phyloP scores from a whole-genome alignment of 495 filamentous ascomycete species.

The Hypoxylon crocopeplum region DNA sequence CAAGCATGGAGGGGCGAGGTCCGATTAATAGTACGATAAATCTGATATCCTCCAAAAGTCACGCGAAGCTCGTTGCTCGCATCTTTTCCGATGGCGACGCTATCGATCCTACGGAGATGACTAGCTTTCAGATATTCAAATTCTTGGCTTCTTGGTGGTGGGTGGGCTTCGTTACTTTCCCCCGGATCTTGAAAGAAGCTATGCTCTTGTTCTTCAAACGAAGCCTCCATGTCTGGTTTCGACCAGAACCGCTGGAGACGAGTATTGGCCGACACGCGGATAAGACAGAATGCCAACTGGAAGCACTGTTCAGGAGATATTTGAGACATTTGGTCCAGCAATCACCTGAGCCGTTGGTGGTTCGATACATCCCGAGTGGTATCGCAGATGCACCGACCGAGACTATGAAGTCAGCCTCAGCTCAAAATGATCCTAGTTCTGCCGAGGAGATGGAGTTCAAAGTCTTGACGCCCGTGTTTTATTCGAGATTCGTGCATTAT shows the following conservation, averaged over 20 bases:
- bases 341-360: constrained; percentile 44
- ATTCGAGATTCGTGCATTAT: constrained; percentile 63
- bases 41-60: constrained; percentile 60
- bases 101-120: constrained; percentile 56
- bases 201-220: constrained; percentile 57
- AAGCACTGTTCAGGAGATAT: constrained; percentile 59
- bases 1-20: constrained; percentile 41
- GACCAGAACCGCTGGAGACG: constrained; percentile 60
- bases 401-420: constrained; percentile 45
- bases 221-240: constrained; percentile 63
- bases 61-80: constrained; percentile 62
- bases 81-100: constrained; percentile 56
- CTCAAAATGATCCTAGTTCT: constrained; percentile 1
- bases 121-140: constrained; percentile 43
- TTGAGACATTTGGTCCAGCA: constrained; percentile 54
- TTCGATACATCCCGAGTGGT: constrained; percentile 61
- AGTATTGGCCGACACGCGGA: constrained; percentile 59
- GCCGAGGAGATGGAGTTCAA: constrained; percentile 53
- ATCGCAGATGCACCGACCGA: constrained; percentile 42
- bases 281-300: constrained; percentile 53
- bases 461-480: constrained; percentile 65
- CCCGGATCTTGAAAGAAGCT: constrained; percentile 66
- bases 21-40: constrained; percentile 62
- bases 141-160: constrained; percentile 67
- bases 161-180: constrained; percentile 68